Evolutionary conservation across 176 grass and related monocot species (phyloP).

Genomic region (Cymbopogon citratus): DNA sequence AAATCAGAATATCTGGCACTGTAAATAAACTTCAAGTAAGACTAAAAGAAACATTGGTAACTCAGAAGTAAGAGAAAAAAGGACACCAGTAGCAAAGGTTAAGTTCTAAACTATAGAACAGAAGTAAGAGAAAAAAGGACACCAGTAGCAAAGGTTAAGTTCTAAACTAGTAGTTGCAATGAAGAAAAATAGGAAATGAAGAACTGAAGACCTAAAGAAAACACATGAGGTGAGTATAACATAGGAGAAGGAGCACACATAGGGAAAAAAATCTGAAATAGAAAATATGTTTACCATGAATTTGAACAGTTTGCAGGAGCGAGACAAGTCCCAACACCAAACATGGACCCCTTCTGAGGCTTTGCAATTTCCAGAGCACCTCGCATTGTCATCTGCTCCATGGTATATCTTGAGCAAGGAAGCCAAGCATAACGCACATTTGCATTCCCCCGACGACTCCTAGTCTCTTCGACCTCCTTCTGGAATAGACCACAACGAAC

Average conservation of each 20-base stretch:
- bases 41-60: not conserved
- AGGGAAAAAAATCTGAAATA: not conserved
- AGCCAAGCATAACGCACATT: slow-evolving; percentile 88
- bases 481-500: slow-evolving; percentile 57
- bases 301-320: slow-evolving; percentile 61
- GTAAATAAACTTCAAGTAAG: slow-evolving; percentile 30
- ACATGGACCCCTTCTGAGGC: slow-evolving; percentile 28
- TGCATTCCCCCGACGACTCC: slow-evolving; percentile 60
- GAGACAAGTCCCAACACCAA: slow-evolving; percentile 76
- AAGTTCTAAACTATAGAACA: not conserved
- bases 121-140: not conserved
- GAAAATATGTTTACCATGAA: slow-evolving; percentile 57
- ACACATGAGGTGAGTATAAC: not conserved
- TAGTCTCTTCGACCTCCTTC: slow-evolving; percentile 52
- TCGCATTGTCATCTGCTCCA: slow-evolving; percentile 60
- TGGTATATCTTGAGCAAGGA: slow-evolving; percentile 51
- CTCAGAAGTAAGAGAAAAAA: not conserved
- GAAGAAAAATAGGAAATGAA: not conserved
- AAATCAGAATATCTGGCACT: slow-evolving; percentile 58
- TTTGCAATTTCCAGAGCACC: slow-evolving; percentile 51
- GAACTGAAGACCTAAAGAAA: not conserved
- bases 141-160: not conserved
- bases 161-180: slow-evolving; percentile 1
- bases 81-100: not conserved
- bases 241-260: not conserved